Conservation (phyloP, 1,139 yeast species). For the Suhomyces bribrorum region DNA sequence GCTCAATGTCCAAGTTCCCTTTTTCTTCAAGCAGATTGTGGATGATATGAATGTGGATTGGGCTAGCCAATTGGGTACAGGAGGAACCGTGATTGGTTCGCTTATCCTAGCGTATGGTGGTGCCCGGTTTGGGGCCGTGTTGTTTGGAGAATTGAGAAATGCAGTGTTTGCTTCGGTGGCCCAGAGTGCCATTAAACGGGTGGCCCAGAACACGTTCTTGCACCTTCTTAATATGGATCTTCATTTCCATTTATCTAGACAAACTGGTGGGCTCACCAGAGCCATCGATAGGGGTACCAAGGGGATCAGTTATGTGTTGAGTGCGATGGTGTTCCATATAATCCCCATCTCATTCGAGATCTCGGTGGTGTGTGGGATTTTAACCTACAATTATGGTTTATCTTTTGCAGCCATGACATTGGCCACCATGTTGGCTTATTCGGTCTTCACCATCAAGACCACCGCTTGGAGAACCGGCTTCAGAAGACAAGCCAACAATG, state of each 20-base stretch:
- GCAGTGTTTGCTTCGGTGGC: slow-evolving; percentile 96
- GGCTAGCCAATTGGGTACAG: slow-evolving; percentile 61
- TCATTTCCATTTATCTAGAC: slow-evolving; percentile 85
- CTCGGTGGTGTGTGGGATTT: slow-evolving; percentile 86
- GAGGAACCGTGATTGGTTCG: slow-evolving; percentile 65
- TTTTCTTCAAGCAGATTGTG: slow-evolving; percentile 83
- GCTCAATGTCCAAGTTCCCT: slow-evolving; percentile 93
- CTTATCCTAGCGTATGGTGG: slow-evolving; percentile 88
- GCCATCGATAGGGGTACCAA: slow-evolving; percentile 98
- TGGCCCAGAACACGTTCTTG: slow-evolving; percentile 82
- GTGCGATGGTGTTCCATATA: slow-evolving; percentile 96
- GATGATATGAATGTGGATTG: slow-evolving; percentile 94
- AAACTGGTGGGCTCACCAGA: slow-evolving; percentile 93
- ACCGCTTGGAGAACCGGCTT: slow-evolving; percentile 97
- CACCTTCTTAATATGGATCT: slow-evolving; percentile 84
- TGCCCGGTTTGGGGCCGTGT: slow-evolving; percentile 90
- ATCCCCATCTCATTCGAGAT: slow-evolving; percentile 92
- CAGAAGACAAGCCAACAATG: slow-evolving; percentile 86
- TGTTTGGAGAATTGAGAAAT: slow-evolving; percentile 91
- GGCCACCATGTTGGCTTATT: slow-evolving; percentile 82
- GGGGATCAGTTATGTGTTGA: slow-evolving; percentile 89
- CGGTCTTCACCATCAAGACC: slow-evolving; percentile 83
- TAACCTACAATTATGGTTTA: slow-evolving; percentile 88
- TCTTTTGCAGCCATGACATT: slow-evolving; percentile 89
- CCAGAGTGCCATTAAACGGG: slow-evolving; percentile 89